phyloP scores from a whole-genome alignment of 2,329 filamentous ascomycete genomes.

The Penicillium sp. region DNA sequence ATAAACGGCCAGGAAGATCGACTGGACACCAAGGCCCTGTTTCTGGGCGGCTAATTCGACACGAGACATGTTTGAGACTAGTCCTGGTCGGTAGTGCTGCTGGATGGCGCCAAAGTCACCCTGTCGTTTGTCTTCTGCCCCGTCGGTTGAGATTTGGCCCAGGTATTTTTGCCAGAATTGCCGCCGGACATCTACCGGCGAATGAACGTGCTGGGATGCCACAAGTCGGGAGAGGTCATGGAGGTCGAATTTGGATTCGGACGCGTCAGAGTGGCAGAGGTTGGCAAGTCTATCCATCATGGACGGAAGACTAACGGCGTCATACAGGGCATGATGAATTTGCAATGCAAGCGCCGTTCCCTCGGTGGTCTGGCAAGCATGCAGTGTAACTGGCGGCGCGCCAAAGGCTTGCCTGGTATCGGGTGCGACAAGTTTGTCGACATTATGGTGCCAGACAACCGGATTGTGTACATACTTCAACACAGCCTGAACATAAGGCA shows the following conservation, averaged over 20 bases:
- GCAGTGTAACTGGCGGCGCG: slow-evolving; percentile 32
- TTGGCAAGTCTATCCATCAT: slow-evolving; percentile 54
- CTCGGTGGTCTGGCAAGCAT: slow-evolving; percentile 27
- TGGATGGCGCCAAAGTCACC: slow-evolving; percentile 19
- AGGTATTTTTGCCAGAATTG: slow-evolving; percentile 47
- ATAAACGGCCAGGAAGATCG: slow-evolving; percentile 69
- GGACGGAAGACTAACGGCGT: slow-evolving; percentile 69
- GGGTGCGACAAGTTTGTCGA: slow-evolving; percentile 9
- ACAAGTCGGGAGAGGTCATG: slow-evolving; percentile 43
- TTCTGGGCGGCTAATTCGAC: slow-evolving; percentile 46
- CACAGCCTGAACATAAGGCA: slow-evolving; percentile 62
- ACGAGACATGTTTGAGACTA: slow-evolving; percentile 40
- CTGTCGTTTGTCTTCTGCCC: slow-evolving; percentile 1
- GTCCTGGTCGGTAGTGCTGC: slow-evolving; percentile 46
- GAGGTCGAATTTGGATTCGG: slow-evolving; percentile 13
- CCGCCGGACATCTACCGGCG: slow-evolving; percentile 29
- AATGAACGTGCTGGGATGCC: slow-evolving; percentile 28
- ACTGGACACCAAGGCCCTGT: slow-evolving; percentile 63
- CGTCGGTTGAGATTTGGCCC: slow-evolving; percentile 4
- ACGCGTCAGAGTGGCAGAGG: slow-evolving; percentile 35
- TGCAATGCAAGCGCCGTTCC: slow-evolving; percentile 47
- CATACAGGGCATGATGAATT: slow-evolving; percentile 85
- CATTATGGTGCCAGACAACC: slow-evolving; percentile 28
- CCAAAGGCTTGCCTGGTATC: slow-evolving; percentile 14
- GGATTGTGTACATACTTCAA: slow-evolving; percentile 40